Conservation (phyloP, 768 basidiomycete genomes). For the Crassisporium funariophilum region DNA sequence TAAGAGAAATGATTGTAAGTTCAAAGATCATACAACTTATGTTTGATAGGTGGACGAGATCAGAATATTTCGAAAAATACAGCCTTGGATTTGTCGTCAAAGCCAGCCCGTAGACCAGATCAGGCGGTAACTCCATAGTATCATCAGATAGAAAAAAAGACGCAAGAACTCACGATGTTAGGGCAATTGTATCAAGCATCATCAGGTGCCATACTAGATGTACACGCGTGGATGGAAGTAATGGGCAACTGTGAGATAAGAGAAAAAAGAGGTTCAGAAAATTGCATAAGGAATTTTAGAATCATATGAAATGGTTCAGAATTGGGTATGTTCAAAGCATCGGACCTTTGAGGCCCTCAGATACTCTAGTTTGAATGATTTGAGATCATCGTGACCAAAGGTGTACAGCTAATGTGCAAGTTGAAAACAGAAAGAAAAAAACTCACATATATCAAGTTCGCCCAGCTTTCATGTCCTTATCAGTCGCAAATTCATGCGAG, state of each 20-base stretch:
- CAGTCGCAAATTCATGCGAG: neutral
- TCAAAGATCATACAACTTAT: neutral
- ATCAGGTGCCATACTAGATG: too few relatives aligned
- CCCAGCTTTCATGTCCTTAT: neutral
- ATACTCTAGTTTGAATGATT: slow-evolving; percentile 90
- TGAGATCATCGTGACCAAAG: slow-evolving; percentile 52
- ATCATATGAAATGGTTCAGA: slow-evolving; percentile 46
- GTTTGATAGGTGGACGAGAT: slow-evolving; percentile 27
- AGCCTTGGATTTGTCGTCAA: slow-evolving; percentile 84
- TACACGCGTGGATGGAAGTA: too few relatives aligned
- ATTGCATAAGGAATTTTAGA: neutral
- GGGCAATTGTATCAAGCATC: too few relatives aligned
- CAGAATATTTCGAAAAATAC: slow-evolving; percentile 67
- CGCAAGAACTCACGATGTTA: slow-evolving; percentile 40
- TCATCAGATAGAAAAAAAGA: slow-evolving; percentile 48
- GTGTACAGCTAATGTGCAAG: neutral
- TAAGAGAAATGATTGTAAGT: slow-evolving; percentile 1
- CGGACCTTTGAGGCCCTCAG: slow-evolving; percentile 66
- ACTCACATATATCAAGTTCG: slow-evolving; percentile 2
- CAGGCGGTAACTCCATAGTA: slow-evolving; percentile 89
- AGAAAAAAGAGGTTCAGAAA: slow-evolving; percentile 9
- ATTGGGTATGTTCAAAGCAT: slow-evolving; percentile 69
- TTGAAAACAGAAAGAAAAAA: slow-evolving; percentile 2
- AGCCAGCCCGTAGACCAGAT: slow-evolving; percentile 42
- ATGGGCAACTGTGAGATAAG: neutral